Evolutionary conservation across 1,284 basidiomycete genomes (phyloP).

Genomic region (Cryptococcus wingfieldii): DNA sequence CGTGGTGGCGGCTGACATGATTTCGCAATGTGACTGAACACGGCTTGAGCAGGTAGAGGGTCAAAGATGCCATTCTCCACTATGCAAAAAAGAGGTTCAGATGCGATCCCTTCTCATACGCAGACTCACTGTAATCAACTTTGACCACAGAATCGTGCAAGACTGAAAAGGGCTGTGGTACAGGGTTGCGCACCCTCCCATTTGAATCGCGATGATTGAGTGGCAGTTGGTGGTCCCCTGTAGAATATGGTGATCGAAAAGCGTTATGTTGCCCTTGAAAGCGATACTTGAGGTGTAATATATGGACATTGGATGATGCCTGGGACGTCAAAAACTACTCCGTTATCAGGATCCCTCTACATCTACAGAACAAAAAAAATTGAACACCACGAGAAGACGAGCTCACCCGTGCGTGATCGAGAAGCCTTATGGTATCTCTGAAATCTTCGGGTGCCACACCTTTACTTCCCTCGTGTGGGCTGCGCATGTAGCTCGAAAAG

Average conservation of each 20-base stretch:
- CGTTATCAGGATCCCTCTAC: not conserved
- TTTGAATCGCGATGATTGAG: slow-evolving; percentile 19
- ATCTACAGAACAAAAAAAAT: not conserved
- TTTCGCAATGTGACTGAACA: slow-evolving; percentile 36
- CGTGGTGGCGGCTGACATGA: slow-evolving; percentile 36
- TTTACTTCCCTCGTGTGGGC: slow-evolving; percentile 32
- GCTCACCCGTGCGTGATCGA: slow-evolving; percentile 43
- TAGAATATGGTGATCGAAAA: slow-evolving; percentile 13
- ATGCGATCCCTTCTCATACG: not conserved
- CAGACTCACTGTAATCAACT: slow-evolving; percentile 39
- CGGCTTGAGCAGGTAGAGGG: slow-evolving; percentile 38
- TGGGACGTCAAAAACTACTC: slow-evolving; percentile 16
- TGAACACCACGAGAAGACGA: not conserved
- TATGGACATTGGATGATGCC: slow-evolving; percentile 25
- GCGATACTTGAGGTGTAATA: slow-evolving; percentile 43
- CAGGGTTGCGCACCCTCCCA: slow-evolving; percentile 22
- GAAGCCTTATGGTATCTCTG: slow-evolving; percentile 32
- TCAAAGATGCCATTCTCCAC: slow-evolving; percentile 39
- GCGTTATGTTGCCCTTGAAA: slow-evolving; percentile 21
- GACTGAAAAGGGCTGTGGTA: slow-evolving; percentile 38
- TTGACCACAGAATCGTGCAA: slow-evolving; percentile 40
- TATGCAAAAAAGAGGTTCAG: slow-evolving; percentile 1
- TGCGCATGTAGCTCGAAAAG: slow-evolving; percentile 42
- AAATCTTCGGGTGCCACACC: slow-evolving; percentile 31
- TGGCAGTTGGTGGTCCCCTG: slow-evolving; percentile 17